Conservation (phyloP, 768 basidiomycete genomes). For the Amanita thiersii region DNA sequence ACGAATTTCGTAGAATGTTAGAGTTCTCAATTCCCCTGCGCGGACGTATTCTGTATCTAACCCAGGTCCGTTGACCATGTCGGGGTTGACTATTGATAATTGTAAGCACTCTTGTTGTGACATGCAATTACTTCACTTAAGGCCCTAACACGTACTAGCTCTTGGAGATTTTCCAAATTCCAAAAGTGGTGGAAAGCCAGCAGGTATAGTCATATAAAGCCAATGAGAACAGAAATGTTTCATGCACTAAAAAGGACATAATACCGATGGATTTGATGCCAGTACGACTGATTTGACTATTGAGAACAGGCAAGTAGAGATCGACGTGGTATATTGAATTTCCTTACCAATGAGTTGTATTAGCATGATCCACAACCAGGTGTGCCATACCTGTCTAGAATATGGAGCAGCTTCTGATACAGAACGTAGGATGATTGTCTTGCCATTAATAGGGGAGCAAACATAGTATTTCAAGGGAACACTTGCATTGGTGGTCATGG, state of each 20-base stretch:
- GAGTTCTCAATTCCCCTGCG: slow-evolving; percentile 32
- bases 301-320: slow-evolving; percentile 26
- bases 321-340: background rate
- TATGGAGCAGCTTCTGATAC: no score
- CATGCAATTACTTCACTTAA: background rate
- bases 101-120: slow-evolving; percentile 26
- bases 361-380: slow-evolving; percentile 28
- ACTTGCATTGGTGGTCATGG: slow-evolving; percentile 56
- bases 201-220: slow-evolving; percentile 10
- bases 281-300: slow-evolving; percentile 29
- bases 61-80: slow-evolving; percentile 32
- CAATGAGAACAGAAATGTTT: no score
- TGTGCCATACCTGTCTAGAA: slow-evolving; percentile 7
- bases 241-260: slow-evolving; percentile 23
- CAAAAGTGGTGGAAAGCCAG: slow-evolving; percentile 40
- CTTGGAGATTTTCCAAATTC: slow-evolving; percentile 44
- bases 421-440: slow-evolving; percentile 63
- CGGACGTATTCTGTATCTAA: slow-evolving; percentile 32
- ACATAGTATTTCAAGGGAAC: slow-evolving; percentile 42
- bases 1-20: slow-evolving; percentile 25
- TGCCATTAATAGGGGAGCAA: slow-evolving; percentile 37
- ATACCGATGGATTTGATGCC: slow-evolving; percentile 46
- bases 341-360: background rate
- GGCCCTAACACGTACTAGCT: slow-evolving; percentile 28
- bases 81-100: slow-evolving; percentile 43